Evolutionary conservation across 2,329 filamentous ascomycete genomes (phyloP), one percentile per base, ranked within the genome.

Genomic region (Pestalotiopsis sp.): DNA sequence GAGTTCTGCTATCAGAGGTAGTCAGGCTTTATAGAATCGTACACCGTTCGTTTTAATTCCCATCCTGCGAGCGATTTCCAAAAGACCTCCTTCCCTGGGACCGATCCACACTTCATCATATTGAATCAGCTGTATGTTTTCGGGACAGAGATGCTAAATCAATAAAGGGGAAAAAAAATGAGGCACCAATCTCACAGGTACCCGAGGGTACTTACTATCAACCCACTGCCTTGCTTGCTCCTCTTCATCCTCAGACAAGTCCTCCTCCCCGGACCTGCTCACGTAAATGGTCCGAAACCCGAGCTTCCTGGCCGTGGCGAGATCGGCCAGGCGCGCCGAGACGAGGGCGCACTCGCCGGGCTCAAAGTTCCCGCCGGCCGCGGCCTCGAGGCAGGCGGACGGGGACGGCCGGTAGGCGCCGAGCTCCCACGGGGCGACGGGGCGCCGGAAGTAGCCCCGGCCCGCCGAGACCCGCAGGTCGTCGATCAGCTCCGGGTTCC

Each of bases 221-320:
- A 93, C 90, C 85, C 88, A 92, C 1, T 80, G 84, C 68, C 85
- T 87, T 23, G 86, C 84, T 66, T 85, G 83, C 56, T 82, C 81
- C 71, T 87, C 85, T 49, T 83, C 81, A 31, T 87, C 81, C 27
- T 87, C 80, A 20, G 73, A 66, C 87, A 88, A 91, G 6, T 82
- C 83, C 79, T 95, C 93, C 79, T 97, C 93, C 58, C 78, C 73
- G 3, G 80, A 78, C 69, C 93, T 83, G 80, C 93, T 92, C 2
- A 96, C 88, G 76, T 94, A 96, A 2, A 96, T 84, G 0, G 92
- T 93, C 73, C 86, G 84, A 70, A 94, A 81, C 0, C 93, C 93
- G 69, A 83, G 85, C 2, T 74, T 76, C 73, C 89, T 89, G 4
- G 93, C 93, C 0, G 86, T 91, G 70, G 87, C 82, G 67, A 96